These are phyloP conservation scores for Fragaria nilgerrensis DNA, from an alignment of 306 rosid species.

Conservation along the genomic window DNA sequence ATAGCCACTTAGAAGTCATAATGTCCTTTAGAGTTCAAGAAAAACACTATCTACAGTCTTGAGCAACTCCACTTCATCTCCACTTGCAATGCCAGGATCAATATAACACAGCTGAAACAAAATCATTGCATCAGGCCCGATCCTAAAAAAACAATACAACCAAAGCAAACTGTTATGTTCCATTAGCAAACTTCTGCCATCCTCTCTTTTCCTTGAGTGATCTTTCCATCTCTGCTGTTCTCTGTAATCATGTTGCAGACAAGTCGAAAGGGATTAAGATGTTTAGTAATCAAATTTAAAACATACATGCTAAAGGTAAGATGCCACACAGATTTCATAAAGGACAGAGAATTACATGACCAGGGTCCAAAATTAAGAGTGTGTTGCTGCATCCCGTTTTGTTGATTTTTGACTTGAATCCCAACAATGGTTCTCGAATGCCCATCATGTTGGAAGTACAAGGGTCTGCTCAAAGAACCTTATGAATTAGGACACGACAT, in stretches of 20 bases:
- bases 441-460: slow-evolving; percentile 89
- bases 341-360: slow-evolving; percentile 50
- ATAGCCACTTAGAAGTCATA: not conserved
- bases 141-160: not conserved
- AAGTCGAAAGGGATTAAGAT: slow-evolving; percentile 9
- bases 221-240: slow-evolving; percentile 55
- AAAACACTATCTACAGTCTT: slow-evolving; percentile 64
- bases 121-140: slow-evolving; percentile 28
- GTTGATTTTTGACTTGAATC: slow-evolving; percentile 57
- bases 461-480: slow-evolving; percentile 53
- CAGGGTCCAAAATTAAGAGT: slow-evolving; percentile 72
- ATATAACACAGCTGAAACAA: slow-evolving; percentile 71
- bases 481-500: slow-evolving; percentile 26
- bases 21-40: slow-evolving; percentile 50
- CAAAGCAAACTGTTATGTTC: slow-evolving; percentile 6
- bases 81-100: slow-evolving; percentile 66
- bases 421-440: slow-evolving; percentile 88
- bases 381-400: slow-evolving; percentile 34
- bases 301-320: not conserved
- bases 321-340: not conserved
- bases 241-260: slow-evolving; percentile 41
- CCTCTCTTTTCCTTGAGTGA: slow-evolving; percentile 51
- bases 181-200: slow-evolving; percentile 54
- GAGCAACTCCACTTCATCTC: slow-evolving; percentile 56
- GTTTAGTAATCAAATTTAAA: not conserved